Evolutionary conservation across 164 flowering plant species (phyloP), one percentile per base, ranked within the genome.

Genomic region (Umbellularia californica): DNA sequence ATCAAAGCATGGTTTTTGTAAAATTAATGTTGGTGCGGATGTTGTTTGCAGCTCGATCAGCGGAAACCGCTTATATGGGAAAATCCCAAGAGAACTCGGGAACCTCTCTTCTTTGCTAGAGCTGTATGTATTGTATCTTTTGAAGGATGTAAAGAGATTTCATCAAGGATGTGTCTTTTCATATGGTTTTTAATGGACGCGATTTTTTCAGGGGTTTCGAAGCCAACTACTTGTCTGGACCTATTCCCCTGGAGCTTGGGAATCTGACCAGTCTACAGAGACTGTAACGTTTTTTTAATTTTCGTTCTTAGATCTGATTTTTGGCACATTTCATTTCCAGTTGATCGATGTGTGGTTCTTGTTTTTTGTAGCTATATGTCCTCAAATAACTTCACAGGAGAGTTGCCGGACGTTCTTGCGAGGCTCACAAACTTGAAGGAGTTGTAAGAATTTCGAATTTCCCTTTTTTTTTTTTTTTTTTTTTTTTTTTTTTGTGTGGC

Each of bases 51-150:
- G 97, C 77, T 87, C 94, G 58, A 72, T 92, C 0, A 89, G 89
- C 93, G 92, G 88, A 70, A 92, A 92, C 77, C 83, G 81, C 23
- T 78, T 92, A 71, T 88, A 90, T 1, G 97, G 97, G 69, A 89
- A 87, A 70, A 90, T 92, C 76, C 97, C 97, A 23, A 77, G 72
- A 71, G 89, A 72, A n/a, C 79, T 92, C 47, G 85, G 90, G 71
- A 84, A 71, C 62, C 84, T 92, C 72, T 85, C 85, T 67, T 77
- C 90, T 50, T 92, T 92, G 35, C 52, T 13, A 63, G 89, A 88
- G 79, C 69, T 92, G 97, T 90, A 89, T 20, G 23, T 23, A 76
- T 3, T 5, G 13, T 35, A 35, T 35, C 2, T 0, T 35, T 35
- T 30, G 10, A 24, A 10, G 51, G 33, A 23, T 24, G 2, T 22